Percentiles rank a stretch among this genome's conserved stretches.
phyloP scores from a whole-genome alignment of 2,329 filamentous ascomycete species.

The Juglanconis sp. region DNA sequence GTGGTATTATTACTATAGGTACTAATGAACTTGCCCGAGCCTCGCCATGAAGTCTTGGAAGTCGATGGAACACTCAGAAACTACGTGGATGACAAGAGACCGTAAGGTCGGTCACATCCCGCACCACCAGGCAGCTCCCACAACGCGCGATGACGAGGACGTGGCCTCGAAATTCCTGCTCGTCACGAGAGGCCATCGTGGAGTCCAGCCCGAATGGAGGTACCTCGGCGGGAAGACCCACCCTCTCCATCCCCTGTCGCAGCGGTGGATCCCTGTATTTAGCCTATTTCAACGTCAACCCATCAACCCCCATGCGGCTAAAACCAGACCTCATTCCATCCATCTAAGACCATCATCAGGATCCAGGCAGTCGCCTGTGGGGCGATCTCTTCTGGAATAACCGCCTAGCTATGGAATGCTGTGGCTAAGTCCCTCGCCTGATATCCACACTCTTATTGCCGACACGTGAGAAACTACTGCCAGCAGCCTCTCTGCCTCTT shows the following conservation, averaged over 20 bases:
- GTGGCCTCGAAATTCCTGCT: neutral
- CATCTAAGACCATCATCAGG: neutral
- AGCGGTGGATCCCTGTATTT: slow-evolving; percentile 8
- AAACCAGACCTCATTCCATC: neutral
- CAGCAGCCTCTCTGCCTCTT: no score
- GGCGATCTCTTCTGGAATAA: neutral
- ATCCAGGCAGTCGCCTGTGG: neutral
- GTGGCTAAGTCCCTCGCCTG: no score
- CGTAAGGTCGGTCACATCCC: neutral
- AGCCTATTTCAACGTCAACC: slow-evolving; percentile 15
- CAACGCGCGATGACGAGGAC: neutral
- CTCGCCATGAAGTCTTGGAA: no score
- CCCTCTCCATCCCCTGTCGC: slow-evolving; percentile 16
- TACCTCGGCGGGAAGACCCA: slow-evolving; percentile 22
- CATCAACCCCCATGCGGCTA: slow-evolving; percentile 23
- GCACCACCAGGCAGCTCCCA: neutral
- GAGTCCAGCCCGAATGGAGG: neutral
- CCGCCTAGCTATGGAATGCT: neutral
- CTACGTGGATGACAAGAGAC: no score
- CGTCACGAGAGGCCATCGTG: neutral
- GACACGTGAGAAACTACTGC: no score
- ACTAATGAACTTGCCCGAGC: no score
- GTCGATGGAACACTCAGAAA: no score
- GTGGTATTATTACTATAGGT: neutral
- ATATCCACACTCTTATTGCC: no score